These are phyloP conservation scores for Glutinoglossum americanum DNA, from an alignment of 495 filamentous ascomycete species.

Conservation along the genomic window DNA sequence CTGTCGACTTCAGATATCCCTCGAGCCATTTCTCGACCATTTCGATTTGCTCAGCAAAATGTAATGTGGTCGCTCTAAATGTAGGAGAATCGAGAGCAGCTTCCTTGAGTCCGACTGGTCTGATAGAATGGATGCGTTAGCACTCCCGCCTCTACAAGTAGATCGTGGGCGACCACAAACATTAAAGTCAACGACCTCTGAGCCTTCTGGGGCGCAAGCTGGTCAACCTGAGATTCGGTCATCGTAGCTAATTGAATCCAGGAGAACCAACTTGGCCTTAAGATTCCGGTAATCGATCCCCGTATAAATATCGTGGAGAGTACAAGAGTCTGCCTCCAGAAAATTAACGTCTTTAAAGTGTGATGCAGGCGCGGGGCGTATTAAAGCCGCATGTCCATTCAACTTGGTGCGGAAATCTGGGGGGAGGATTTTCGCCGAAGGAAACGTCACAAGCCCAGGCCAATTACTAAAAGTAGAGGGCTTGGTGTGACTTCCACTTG, in stretches of 20 bases:
- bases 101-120: slow-evolving; percentile 81
- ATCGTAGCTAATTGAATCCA: no score
- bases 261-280: no score
- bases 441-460: no score
- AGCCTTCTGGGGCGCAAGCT: slow-evolving; percentile 24
- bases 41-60: slow-evolving; percentile 86
- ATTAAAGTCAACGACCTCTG: slow-evolving; percentile 35
- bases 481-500: no score
- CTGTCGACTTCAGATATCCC: slow-evolving; percentile 53
- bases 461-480: no score
- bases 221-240: slow-evolving; percentile 10
- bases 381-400: not conserved
- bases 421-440: no score
- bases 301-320: no score
- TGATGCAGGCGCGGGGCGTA: not conserved
- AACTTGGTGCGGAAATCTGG: not conserved
- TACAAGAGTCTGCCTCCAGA: no score
- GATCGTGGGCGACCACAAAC: slow-evolving; percentile 15
- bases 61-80: slow-evolving; percentile 69
- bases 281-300: no score
- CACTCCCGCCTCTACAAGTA: not conserved
- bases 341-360: no score
- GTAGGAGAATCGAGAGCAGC: slow-evolving; percentile 89
- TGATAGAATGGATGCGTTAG: slow-evolving; percentile 9
- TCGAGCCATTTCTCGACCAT: slow-evolving; percentile 87